Percentiles rank a stretch among this genome's conserved stretches.
These are phyloP conservation scores for Vairimorpha ceranae DNA, from an alignment of 371 early-diverging fungal species.

Conservation along the genomic window DNA sequence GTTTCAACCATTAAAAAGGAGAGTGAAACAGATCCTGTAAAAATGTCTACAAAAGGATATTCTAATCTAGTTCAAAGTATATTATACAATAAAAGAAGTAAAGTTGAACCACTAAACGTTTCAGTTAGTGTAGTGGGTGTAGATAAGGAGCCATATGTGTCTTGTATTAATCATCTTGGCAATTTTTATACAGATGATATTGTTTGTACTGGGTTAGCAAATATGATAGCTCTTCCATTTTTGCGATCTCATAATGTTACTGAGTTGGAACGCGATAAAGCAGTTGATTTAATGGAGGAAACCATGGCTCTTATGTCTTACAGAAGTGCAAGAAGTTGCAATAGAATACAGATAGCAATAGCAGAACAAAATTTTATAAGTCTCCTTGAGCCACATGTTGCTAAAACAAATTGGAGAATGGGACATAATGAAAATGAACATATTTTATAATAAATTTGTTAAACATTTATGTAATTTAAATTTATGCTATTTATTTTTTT, in stretches of 20 bases:
- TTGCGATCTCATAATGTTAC: slow-evolving; percentile 67
- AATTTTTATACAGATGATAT: slow-evolving; percentile 80
- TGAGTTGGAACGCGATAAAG: slow-evolving; percentile 73
- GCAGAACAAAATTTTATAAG: slow-evolving; percentile 12
- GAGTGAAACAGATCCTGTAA: slow-evolving; percentile 65
- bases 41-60: slow-evolving; percentile 49
- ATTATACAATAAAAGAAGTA: slow-evolving; percentile 83
- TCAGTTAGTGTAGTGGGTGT: slow-evolving; percentile 77
- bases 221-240: slow-evolving; percentile 84
- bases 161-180: slow-evolving; percentile 84
- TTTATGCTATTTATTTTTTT: not conserved
- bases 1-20: slow-evolving; percentile 73
- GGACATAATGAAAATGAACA: slow-evolving; percentile 53
- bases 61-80: slow-evolving; percentile 64
- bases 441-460: not conserved
- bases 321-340: slow-evolving; percentile 85
- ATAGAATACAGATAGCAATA: slow-evolving; percentile 68
- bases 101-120: slow-evolving; percentile 89
- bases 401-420: slow-evolving; percentile 83
- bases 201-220: slow-evolving; percentile 91
- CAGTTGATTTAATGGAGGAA: slow-evolving; percentile 74
- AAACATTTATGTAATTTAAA: not conserved
- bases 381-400: slow-evolving; percentile 67
- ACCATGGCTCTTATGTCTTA: slow-evolving; percentile 85
- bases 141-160: slow-evolving; percentile 64